Conservation (phyloP, 2,329 filamentous ascomycete genomes). For the Alternaria solani region DNA sequence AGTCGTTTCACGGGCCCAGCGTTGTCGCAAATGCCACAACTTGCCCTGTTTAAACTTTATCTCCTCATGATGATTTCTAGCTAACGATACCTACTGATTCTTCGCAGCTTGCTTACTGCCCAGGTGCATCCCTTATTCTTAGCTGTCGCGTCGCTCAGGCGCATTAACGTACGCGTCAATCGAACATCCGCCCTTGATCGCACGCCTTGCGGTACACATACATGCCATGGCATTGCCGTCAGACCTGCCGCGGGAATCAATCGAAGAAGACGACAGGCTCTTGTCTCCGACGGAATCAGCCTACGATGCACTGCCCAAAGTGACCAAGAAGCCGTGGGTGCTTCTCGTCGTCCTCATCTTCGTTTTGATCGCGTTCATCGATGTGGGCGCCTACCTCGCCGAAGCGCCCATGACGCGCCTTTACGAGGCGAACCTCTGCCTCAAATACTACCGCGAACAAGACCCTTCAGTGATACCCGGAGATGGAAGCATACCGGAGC, state of each 20-base stretch:
- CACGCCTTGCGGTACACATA: background rate
- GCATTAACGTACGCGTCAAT: background rate
- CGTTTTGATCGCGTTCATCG: conserved; percentile 55
- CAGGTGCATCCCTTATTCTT: background rate
- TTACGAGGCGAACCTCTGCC: conserved; percentile 59
- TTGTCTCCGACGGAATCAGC: conserved; percentile 23
- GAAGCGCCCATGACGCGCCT: conserved; percentile 58
- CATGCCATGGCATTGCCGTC: conserved; percentile 16
- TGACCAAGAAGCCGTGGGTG: conserved; percentile 44
- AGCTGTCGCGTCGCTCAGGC: background rate
- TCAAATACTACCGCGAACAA: conserved; percentile 53
- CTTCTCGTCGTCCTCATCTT: conserved; percentile 47
- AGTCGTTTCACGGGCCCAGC: background rate
- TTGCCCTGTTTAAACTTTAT: background rate
- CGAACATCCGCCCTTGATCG: background rate
- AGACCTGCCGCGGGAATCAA: conserved; percentile 21
- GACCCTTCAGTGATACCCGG: conserved; percentile 55
- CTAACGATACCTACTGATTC: background rate
- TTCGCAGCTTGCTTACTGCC: background rate
- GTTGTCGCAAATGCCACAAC: background rate
- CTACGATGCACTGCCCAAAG: background rate
- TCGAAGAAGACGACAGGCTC: conserved; percentile 30
- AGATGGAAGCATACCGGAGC: conserved; percentile 56
- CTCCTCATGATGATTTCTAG: background rate
- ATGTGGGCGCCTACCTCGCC: conserved; percentile 56